Percentiles rank a stretch among this genome's conserved stretches.
These are phyloP conservation scores for Trypanosoma caninum DNA, from an alignment of 208 protist genomes.

Conservation along the genomic window DNA sequence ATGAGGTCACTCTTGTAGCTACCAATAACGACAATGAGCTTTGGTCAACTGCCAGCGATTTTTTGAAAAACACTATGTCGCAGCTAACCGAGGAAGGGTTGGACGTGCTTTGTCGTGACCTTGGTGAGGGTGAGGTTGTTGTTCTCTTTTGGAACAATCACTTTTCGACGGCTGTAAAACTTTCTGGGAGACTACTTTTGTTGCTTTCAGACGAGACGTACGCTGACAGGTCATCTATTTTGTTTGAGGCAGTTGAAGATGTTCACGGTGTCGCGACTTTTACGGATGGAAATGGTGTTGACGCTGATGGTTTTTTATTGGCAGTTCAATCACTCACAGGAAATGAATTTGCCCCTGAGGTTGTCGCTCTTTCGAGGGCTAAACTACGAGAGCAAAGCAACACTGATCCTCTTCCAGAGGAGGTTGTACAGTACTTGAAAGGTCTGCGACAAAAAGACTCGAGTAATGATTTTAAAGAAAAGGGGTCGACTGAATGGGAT, in stretches of 20 bases:
- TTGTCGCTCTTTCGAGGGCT: constrained; percentile 14
- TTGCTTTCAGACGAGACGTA: constrained; percentile 45
- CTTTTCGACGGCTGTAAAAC: constrained; percentile 48
- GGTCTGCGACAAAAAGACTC: not conserved
- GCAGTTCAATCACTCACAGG: constrained; percentile 27
- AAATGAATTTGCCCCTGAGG: constrained; percentile 29
- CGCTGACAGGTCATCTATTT: constrained; percentile 36
- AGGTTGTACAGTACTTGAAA: constrained; percentile 12
- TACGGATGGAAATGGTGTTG: constrained; percentile 35
- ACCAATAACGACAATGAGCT: constrained; percentile 14
- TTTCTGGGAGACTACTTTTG: constrained; percentile 25
- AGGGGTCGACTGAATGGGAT: not conserved
- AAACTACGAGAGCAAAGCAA: not conserved
- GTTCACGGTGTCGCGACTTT: constrained; percentile 26
- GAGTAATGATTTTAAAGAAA: not conserved
- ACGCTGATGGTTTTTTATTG: constrained; percentile 26
- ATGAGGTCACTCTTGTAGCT: constrained; percentile 34
- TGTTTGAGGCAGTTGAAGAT: constrained; percentile 30
- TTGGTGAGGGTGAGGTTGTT: constrained; percentile 34
- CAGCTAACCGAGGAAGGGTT: constrained; percentile 31
- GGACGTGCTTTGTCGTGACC: constrained; percentile 7
- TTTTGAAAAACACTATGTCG: constrained; percentile 18
- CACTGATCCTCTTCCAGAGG: constrained; percentile 17
- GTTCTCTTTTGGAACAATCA: constrained; percentile 59
- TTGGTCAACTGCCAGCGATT: constrained; percentile 13